Base-by-base conservation (phyloP, 2,329 filamentous ascomycete species). In the Aschersonia sp. region DNA sequence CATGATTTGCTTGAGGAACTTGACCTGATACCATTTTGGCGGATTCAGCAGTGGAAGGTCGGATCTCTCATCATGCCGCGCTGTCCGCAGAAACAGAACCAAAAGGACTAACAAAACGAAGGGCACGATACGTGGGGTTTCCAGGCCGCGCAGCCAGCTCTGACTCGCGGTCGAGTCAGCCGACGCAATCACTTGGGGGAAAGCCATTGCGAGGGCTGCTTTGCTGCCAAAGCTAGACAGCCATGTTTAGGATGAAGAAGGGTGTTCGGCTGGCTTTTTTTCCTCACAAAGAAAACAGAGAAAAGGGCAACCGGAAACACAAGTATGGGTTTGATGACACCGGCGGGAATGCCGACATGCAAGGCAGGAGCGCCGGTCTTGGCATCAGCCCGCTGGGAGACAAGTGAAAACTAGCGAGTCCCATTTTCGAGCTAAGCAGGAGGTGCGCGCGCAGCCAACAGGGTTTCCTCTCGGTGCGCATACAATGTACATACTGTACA, bases 61-160 rank as follows among this genome's bases (percentile, higher is more conserved):
- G 31, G 11, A 22, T 10, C 32, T 31, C 35, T 29, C 7, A 35
- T 40, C 32, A 12, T 12, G 45, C 4, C 42, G 45, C 22, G 37
- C 12, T 32, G 47, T 4, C 12, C 35, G 35, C 5, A 45, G 6
- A 11, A n/a, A 47, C 10, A 48, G 12, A 22, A 39, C 45, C n/a
- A 50, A 60, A 54, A 72, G 67, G 66, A 63, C 69, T 47, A 73
- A 66, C 64, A 77, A 74, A 66, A 61, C 73, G 52, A 75, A 69
- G 63, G 64, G 62, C 57, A 76, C 71, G 3, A 50, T 29, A 11
- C 31, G 49, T 14, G 7, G 6, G 12, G 67, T 6, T n/a, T 42
- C 41, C 5, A 46, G 37, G 14, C 37, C 35, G 31, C 29, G 41
- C 30, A 30, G 6, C 12, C 30, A n/a, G 22, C 11, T n/a, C 10